Base-by-base conservation (phyloP, 1,139 yeast genomes). In the Lodderomyces elongisporus region DNA sequence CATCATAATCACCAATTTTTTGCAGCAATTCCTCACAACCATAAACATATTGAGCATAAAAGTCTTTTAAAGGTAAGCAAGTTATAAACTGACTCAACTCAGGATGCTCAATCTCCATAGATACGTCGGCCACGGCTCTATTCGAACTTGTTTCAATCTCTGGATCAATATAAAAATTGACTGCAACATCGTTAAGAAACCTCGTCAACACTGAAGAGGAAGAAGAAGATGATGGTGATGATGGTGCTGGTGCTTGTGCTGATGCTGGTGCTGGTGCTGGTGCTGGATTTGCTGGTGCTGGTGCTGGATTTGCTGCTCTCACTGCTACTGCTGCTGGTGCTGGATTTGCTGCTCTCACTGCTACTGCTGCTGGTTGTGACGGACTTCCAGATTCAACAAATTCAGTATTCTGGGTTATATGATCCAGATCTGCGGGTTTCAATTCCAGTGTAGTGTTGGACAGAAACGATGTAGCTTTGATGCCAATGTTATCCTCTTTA, bases 151-250 rank as follows among this genome's bases (percentile, higher is more conserved):
- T 53, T 47, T 56, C 68, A 17, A 70, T 58, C 28, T 69, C 70
- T 36, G 70, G 54, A 40, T 73, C 77, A 43, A 75, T 76, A 42
- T 66, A 71, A 43, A 77, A 77, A 29, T 66, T 66, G 12, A 76
- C 62, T 0, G 71, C 70, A 7, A 74, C 56, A 37, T 71, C 75
- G 5, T 51, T 51, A 43, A 77, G 52, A 36, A 77, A 76, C 14
- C 61, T 58, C 1, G 58, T 47, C 23, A 73, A 52, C 0, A 68
- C 28, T 39, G n/a, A n/a, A n/a, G n/a, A n/a, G n/a, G n/a, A n/a
- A n/a, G 26, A 5, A 40, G 13, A n/a, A n/a, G 22, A 25, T 14
- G 35, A 16, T 9, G 12, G 17, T 9, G 5, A 9, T 18, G 27
- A 13, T 5, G 6, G 7, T 12, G 3, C 14, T 10, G 15, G 27